These are phyloP conservation scores for Debaryomyces maramus DNA, from an alignment of 805 yeast genomes.

Conservation along the genomic window DNA sequence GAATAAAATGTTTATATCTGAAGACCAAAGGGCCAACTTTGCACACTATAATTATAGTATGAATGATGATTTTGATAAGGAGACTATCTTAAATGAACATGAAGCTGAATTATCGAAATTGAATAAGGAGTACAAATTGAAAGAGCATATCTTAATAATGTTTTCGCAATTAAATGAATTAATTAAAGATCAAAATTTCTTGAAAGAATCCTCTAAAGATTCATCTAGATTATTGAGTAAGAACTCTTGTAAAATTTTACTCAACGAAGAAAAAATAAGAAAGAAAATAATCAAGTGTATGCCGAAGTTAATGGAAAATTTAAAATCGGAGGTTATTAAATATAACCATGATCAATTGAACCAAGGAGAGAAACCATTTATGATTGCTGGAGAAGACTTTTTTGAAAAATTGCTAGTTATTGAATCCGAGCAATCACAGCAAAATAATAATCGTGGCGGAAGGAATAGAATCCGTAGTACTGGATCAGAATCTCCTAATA, in stretches of 20 bases:
- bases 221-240: constrained; percentile 75
- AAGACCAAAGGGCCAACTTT: constrained; percentile 50
- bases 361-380: constrained; percentile 21
- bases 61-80: constrained; percentile 50
- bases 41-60: constrained; percentile 34
- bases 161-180: constrained; percentile 57
- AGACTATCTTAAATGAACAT: constrained; percentile 59
- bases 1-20: constrained; percentile 59
- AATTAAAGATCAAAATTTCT: constrained; percentile 56
- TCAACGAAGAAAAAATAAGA: constrained; percentile 77
- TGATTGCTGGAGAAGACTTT: constrained; percentile 52
- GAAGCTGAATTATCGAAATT: constrained; percentile 60
- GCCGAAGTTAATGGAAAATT: constrained; percentile 59
- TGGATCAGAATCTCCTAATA: constrained; percentile 5
- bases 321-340: constrained; percentile 47
- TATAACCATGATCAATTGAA: constrained; percentile 43
- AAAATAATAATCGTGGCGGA: constrained; percentile 3
- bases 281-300: constrained; percentile 64
- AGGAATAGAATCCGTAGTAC: constrained; percentile 2
- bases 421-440: constrained; percentile 22
- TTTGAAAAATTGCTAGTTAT: constrained; percentile 35
- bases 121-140: constrained; percentile 47
- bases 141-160: constrained; percentile 56
- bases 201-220: constrained; percentile 73
- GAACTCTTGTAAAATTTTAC: constrained; percentile 73